phyloP scores from a whole-genome alignment of 2,329 filamentous ascomycete genomes.

The Aspergillus terreus region DNA sequence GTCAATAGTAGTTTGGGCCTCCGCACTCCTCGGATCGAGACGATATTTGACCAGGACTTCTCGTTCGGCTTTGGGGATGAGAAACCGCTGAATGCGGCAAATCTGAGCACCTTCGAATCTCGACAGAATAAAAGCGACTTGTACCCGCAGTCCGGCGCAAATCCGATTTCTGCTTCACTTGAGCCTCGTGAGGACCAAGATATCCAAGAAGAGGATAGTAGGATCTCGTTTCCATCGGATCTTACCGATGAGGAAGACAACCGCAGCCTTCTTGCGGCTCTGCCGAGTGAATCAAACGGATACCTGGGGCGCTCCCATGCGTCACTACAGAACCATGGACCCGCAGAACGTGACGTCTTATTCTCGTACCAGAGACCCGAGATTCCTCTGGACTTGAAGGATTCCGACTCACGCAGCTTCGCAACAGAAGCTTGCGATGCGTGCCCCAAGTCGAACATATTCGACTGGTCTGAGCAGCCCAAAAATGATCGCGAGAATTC shows the following conservation, averaged over 20 bases:
- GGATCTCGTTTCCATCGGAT: constrained; percentile 22
- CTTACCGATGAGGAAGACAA: constrained; percentile 23
- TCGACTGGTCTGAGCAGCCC: constrained; percentile 63
- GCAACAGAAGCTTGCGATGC: constrained; percentile 25
- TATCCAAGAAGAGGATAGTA: constrained; percentile 14
- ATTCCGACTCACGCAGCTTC: constrained; percentile 12
- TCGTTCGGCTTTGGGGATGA: constrained; percentile 33
- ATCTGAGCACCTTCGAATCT: not conserved
- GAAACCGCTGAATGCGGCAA: constrained; percentile 32
- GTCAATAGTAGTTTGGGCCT: constrained; percentile 50
- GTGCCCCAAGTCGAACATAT: constrained; percentile 54
- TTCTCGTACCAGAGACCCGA: constrained; percentile 1
- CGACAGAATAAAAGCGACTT: not conserved
- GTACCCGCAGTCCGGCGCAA: constrained; percentile 15
- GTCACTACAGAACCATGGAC: constrained; percentile 1
- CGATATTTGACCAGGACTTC: constrained; percentile 58
- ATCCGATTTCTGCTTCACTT: constrained; percentile 10
- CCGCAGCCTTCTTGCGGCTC: constrained; percentile 24
- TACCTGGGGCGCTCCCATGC: constrained; percentile 1
- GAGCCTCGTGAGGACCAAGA: constrained; percentile 7
- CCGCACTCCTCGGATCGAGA: constrained; percentile 58
- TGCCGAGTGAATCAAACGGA: constrained; percentile 22
- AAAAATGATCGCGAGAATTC: constrained; percentile 51
- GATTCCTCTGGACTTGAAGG: constrained; percentile 2
- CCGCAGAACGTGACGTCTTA: constrained; percentile 1